A percentile compares a stretch with the other conserved stretches of the same genome.
Conservation (phyloP, 2,329 filamentous ascomycete species). For the Fusarium globosum region DNA sequence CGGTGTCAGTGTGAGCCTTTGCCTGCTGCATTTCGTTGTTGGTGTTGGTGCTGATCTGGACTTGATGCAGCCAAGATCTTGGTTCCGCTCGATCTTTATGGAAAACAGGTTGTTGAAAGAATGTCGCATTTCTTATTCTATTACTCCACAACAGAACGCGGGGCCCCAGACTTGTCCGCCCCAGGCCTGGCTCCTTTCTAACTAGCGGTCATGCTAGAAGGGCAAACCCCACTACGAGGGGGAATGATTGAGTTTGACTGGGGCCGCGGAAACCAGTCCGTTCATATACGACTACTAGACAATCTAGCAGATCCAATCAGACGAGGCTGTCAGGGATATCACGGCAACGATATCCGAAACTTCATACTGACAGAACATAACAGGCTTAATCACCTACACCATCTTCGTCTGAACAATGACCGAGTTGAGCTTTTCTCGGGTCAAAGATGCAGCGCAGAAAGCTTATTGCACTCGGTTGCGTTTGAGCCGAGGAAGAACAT, state of each 20-base stretch:
- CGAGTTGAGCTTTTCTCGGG: neutral
- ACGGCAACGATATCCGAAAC: neutral
- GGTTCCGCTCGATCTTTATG: neutral
- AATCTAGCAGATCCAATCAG: neutral
- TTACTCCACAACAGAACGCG: neutral
- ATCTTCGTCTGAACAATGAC: neutral
- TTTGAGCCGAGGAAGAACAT: neutral
- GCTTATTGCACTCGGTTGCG: neutral
- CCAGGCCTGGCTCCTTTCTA: neutral
- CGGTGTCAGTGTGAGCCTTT: neutral
- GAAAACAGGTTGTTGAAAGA: neutral
- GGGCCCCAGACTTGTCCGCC: neutral
- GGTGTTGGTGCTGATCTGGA: neutral
- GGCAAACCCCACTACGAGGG: neutral
- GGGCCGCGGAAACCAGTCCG: neutral
- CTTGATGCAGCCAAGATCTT: neutral
- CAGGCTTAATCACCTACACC: neutral
- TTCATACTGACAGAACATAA: neutral
- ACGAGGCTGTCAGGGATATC: neutral
- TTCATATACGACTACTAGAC: rapidly evolving
- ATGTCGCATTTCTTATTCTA: neutral
- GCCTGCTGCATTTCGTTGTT: neutral
- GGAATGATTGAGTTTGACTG: neutral
- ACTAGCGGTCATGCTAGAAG: neutral
- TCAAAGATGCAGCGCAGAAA: neutral